phyloP scores from a whole-genome alignment of 306 rosid species.

The Ceratonia siliqua region DNA sequence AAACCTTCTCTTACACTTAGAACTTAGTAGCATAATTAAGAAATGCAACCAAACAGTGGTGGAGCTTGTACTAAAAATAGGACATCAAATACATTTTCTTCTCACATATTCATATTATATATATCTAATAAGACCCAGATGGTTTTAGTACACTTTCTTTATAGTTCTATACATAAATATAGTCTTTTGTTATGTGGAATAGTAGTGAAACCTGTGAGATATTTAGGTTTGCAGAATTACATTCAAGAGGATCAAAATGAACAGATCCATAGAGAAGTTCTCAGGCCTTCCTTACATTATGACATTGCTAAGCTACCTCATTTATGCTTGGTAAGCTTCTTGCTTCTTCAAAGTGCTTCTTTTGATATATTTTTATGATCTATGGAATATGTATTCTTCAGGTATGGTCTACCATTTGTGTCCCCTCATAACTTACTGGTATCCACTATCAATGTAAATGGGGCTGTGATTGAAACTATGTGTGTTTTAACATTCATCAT shows the following conservation, averaged over 20 bases:
- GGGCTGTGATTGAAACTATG: constrained; percentile 46
- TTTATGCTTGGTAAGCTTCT: constrained; percentile 52
- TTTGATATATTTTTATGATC: too few species aligned
- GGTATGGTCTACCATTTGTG: constrained; percentile 65
- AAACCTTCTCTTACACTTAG: too few species aligned
- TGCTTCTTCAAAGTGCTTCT: neutral
- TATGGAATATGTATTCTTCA: too few species aligned
- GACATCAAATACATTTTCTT: too few species aligned
- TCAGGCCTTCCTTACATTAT: constrained; percentile 69
- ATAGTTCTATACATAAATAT: too few species aligned
- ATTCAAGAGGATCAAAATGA: constrained; percentile 51
- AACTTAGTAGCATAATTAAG: too few species aligned
- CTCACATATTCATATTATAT: too few species aligned
- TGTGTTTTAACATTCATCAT: constrained; percentile 49
- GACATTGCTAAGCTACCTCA: constrained; percentile 65
- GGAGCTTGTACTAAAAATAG: too few species aligned
- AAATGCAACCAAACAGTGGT: too few species aligned
- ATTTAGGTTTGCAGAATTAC: constrained; percentile 41
- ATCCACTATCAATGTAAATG: constrained; percentile 56
- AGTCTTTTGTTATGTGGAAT: neutral
- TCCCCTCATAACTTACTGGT: constrained; percentile 60
- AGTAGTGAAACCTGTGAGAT: neutral
- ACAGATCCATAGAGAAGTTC: constrained; percentile 51
- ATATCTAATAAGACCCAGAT: too few species aligned
- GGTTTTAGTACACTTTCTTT: too few species aligned